Percentiles rank a stretch among this genome's conserved stretches.
Conservation (phyloP, 768 basidiomycete genomes). For the Kwoniella sp. region DNA sequence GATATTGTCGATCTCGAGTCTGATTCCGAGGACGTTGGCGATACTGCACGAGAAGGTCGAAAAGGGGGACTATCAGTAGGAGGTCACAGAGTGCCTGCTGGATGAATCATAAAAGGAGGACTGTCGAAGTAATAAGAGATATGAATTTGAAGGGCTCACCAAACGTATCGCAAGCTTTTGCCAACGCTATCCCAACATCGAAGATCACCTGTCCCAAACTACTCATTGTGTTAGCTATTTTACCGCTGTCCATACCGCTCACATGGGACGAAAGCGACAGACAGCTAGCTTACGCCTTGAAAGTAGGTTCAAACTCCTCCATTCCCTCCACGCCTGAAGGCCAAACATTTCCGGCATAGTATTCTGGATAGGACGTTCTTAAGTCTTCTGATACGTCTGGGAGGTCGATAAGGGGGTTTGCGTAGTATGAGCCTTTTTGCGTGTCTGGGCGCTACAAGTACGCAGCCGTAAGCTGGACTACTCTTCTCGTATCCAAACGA, state of each 20-base stretch:
- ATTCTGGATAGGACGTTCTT: constrained; percentile 69
- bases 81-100: too few relatives aligned
- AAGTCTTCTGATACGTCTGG: constrained; percentile 66
- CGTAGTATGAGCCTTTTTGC: constrained; percentile 92
- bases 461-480: background rate
- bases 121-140: too few relatives aligned
- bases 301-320: constrained; percentile 79
- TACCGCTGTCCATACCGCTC: too few relatives aligned
- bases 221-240: too few relatives aligned
- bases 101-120: too few relatives aligned
- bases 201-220: constrained; percentile 63
- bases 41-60: constrained; percentile 8
- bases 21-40: constrained; percentile 3
- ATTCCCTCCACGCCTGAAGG: constrained; percentile 55
- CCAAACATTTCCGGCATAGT: constrained; percentile 90
- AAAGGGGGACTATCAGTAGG: background rate
- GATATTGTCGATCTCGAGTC: constrained; percentile 57
- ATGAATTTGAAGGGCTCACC: constrained; percentile 65
- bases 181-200: constrained; percentile 76
- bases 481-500: background rate
- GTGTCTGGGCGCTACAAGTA: constrained; percentile 61
- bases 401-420: constrained; percentile 71
- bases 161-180: constrained; percentile 86
- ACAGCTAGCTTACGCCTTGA: constrained; percentile 69
- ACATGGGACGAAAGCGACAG: background rate